Conservation (phyloP, 2,329 filamentous ascomycete species). For the Parastagonospora nodorum region DNA sequence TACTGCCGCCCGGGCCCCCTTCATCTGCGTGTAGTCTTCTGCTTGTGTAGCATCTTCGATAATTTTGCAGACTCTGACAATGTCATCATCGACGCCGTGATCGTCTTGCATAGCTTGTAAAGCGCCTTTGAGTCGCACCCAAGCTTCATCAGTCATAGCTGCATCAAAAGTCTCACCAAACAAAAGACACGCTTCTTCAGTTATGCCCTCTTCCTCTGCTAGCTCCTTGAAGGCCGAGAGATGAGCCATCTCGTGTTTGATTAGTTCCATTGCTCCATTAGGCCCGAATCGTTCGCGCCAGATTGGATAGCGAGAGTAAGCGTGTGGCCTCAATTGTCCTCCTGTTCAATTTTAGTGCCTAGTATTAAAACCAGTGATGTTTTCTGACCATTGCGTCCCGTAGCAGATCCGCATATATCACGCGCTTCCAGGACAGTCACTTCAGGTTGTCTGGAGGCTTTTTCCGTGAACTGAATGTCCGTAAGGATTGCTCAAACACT, state of each 20-base stretch:
- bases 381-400: conserved; percentile 12
- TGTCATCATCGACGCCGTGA: conserved; percentile 10
- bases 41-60: conserved; percentile 3
- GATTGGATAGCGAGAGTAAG: conserved; percentile 14
- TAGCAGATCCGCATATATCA: conserved; percentile 13
- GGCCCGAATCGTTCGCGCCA: conserved; percentile 13
- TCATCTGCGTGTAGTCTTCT: conserved; percentile 16
- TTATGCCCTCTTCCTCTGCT: conserved; percentile 9
- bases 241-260: conserved; percentile 14
- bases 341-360: conserved; percentile 3
- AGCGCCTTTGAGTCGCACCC: conserved; percentile 12
- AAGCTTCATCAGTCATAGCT: conserved; percentile 18
- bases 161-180: conserved; percentile 18
- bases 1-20: conserved; percentile 9
- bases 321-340: conserved; percentile 16
- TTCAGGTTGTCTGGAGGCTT: conserved; percentile 8
- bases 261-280: conserved; percentile 15
- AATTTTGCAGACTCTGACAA: conserved; percentile 9
- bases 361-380: not conserved
- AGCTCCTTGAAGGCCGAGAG: conserved; percentile 10
- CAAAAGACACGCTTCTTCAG: conserved; percentile 14
- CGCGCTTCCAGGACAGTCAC: conserved; percentile 17
- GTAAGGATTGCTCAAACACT: conserved; percentile 1
- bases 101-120: conserved; percentile 12
- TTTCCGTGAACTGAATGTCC: conserved; percentile 8